These are phyloP conservation scores for Metarhizium sp. DNA, from an alignment of 2,329 filamentous ascomycete genomes.

Conservation along the genomic window DNA sequence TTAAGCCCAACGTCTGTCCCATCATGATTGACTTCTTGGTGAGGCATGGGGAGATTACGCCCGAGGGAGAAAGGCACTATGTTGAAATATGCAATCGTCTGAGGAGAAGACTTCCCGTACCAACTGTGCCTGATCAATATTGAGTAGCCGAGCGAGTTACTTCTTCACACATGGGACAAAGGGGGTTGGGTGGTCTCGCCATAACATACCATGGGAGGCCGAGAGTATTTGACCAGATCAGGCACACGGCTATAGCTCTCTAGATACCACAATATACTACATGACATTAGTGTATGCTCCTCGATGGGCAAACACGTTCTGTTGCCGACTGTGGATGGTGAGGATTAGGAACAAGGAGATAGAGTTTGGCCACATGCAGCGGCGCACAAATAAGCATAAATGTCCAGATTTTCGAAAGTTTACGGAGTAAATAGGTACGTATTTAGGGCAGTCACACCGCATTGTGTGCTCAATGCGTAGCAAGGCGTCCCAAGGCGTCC, in stretches of 20 bases:
- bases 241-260: too few species aligned
- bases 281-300: too few species aligned
- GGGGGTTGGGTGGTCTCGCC: too few species aligned
- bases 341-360: neutral
- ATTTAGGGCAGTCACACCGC: neutral
- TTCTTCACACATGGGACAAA: neutral
- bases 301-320: too few species aligned
- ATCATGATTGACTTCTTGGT: conserved; percentile 78
- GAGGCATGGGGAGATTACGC: conserved; percentile 62
- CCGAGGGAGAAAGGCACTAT: conserved; percentile 64
- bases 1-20: conserved; percentile 76
- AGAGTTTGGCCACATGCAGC: too few species aligned
- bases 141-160: neutral
- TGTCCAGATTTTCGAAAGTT: neutral
- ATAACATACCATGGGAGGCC: neutral
- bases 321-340: neutral
- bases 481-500: too few species aligned
- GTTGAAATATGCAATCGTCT: conserved; percentile 51
- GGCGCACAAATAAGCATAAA: neutral
- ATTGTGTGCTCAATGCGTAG: too few species aligned
- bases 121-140: conserved; percentile 15
- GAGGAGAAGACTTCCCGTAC: conserved; percentile 33
- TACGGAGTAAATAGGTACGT: too few species aligned
- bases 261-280: too few species aligned
- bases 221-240: too few species aligned